Evolutionary conservation across 345 rosid species (phyloP), one percentile per base, ranked within the genome.

Genomic region (Turritis glabra): DNA sequence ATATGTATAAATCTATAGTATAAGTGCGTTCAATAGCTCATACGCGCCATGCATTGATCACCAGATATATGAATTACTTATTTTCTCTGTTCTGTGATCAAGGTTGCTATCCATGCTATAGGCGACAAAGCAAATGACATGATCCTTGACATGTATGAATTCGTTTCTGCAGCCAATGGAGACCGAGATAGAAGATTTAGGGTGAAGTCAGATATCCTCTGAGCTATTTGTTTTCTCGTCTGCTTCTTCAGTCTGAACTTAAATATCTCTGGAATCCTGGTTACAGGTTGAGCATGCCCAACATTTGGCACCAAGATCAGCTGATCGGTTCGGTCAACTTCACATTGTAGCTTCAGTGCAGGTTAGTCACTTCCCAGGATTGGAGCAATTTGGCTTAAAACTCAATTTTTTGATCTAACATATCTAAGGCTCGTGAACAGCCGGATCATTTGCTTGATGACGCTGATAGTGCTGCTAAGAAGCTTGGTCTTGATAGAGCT

Each of bases 51-150:
- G n/a, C n/a, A n/a, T n/a, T n/a, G n/a, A n/a, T n/a, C n/a, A n/a
- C n/a, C n/a, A n/a, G n/a, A n/a, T n/a, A n/a, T n/a, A n/a, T n/a
- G n/a, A n/a, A n/a, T n/a, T n/a, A n/a, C 43, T 61, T 18, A 2
- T 70, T 1, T 17, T 17, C 17, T 29, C 8, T 63, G 56, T n/a
- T n/a, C 22, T 62, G 59, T 74, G 67, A 68, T 79, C 58, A 84
- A 93, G 97, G 96, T 91, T 71, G 89, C 97, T 44, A 81, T 94
- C 76, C 98, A 94, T 84, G 96, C 98, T 69, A 89, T 89, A 67
- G 98, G 98, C 33, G 97, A 91, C 80, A 91, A 63, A 82, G 97
- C 97, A 56, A 94, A 87, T 76, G 93, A 90, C 81, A 61, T 87
- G 81, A 66, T 89, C 55, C 85, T 91, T 53, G 90, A 89, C 69